Evolutionary conservation across 495 filamentous ascomycete species (phyloP).

Genomic region (Cladorrhinum samala): DNA sequence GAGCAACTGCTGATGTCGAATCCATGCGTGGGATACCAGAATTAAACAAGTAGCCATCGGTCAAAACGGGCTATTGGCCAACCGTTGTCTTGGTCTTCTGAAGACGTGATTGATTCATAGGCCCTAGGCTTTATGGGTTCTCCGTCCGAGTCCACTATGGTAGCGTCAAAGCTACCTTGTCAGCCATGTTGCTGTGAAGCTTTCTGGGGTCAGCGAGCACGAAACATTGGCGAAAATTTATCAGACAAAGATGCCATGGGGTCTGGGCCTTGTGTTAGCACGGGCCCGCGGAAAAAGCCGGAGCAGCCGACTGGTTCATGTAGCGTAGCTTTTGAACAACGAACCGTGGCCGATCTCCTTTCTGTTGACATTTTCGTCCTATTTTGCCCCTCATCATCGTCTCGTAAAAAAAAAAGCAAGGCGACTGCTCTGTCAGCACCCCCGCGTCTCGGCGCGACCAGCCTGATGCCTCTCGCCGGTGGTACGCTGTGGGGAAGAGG

Average conservation of each 20-base stretch:
- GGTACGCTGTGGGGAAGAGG: neutral
- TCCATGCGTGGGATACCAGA: too few relatives aligned
- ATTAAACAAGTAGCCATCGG: too few relatives aligned
- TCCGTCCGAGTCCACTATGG: neutral
- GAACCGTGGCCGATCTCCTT: neutral
- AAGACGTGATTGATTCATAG: neutral
- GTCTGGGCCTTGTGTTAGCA: neutral
- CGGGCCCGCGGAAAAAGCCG: neutral
- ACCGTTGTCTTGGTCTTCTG: too few relatives aligned
- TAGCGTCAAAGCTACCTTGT: neutral
- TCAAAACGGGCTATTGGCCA: neutral
- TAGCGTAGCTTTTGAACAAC: neutral
- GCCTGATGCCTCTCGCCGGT: neutral
- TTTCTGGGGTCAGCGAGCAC: neutral
- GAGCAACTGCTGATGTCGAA: too few relatives aligned
- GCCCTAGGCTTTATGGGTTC: neutral
- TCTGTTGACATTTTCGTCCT: neutral
- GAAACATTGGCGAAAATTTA: neutral
- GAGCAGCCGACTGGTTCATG: neutral
- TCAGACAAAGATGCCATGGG: neutral
- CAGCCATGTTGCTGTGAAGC: too few relatives aligned
- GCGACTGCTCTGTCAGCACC: neutral
- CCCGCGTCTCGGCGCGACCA: too few relatives aligned
- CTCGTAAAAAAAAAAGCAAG: neutral
- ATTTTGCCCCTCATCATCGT: too few relatives aligned